A percentile compares a stretch with the other conserved stretches of the same genome.
Evolutionary conservation across 257 asterid species (phyloP).

Genomic region (Anisodus acutangulus): DNA sequence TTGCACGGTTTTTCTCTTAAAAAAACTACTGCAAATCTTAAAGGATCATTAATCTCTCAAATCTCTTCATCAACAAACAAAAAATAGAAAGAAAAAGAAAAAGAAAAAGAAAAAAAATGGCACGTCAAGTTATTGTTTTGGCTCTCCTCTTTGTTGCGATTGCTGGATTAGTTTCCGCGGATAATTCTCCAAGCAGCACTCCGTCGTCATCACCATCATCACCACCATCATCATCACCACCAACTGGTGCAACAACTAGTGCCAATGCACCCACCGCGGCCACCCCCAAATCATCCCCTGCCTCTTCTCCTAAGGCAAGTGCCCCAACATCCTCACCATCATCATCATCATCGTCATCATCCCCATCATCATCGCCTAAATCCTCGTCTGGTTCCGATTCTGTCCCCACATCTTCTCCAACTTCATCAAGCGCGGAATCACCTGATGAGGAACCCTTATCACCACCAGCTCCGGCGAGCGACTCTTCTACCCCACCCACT

Average conservation of each 20-base stretch:
- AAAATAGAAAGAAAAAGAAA: background rate
- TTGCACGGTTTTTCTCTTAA: conserved; percentile 51
- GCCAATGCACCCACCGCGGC: conserved; percentile 29
- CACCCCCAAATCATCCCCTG: conserved; percentile 3
- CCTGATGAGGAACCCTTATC: conserved; percentile 48
- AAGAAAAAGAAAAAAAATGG: conserved; percentile 45
- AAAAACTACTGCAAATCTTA: conserved; percentile 43
- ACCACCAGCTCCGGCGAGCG: conserved; percentile 50
- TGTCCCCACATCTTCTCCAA: conserved; percentile 16
- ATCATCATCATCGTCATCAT: conserved; percentile 25
- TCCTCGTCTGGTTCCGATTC: conserved; percentile 17
- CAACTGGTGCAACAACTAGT: conserved; percentile 32
- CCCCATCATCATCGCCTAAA: conserved; percentile 27
- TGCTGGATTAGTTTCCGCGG: conserved; percentile 59
- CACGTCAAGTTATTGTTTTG: conserved; percentile 53
- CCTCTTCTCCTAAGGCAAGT: conserved; percentile 27
- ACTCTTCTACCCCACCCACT: conserved; percentile 31
- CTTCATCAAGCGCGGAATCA: conserved; percentile 33
- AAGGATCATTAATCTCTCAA: conserved; percentile 42
- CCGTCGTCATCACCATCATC: conserved; percentile 42
- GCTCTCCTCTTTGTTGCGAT: conserved; percentile 54
- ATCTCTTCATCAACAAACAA: background rate
- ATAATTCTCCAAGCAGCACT: conserved; percentile 49
- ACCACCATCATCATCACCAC: conserved; percentile 29
- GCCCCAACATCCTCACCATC: conserved; percentile 31